Evolutionary conservation across 768 basidiomycete species (phyloP).

Genomic region (Hericium rajendrae): DNA sequence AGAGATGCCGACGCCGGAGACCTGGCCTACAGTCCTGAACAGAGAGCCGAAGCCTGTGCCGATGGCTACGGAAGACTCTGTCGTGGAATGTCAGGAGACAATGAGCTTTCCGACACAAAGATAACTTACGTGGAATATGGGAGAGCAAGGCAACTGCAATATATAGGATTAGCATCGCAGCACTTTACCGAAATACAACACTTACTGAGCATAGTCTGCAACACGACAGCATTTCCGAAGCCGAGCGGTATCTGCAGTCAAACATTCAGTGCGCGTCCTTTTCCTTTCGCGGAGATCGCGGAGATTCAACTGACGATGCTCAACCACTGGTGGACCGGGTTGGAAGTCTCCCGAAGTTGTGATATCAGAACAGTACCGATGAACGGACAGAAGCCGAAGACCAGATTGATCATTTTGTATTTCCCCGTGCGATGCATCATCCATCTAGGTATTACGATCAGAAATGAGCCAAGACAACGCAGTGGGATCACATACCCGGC

Average conservation of each 20-base stretch:
- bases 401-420: constrained; percentile 49
- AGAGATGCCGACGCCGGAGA: constrained; percentile 57
- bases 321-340: constrained; percentile 43
- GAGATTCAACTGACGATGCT: constrained; percentile 39
- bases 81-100: background rate
- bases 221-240: constrained; percentile 62
- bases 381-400: constrained; percentile 58
- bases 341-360: constrained; percentile 39
- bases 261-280: background rate
- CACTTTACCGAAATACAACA: background rate
- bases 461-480: too few species aligned
- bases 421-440: constrained; percentile 56
- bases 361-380: constrained; percentile 40
- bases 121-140: constrained; percentile 43
- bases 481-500: constrained; percentile 32
- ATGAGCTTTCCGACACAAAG: too few species aligned
- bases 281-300: background rate
- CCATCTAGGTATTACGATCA: constrained; percentile 25
- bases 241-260: constrained; percentile 50
- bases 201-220: constrained; percentile 62
- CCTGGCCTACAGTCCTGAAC: constrained; percentile 63
- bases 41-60: constrained; percentile 62
- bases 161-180: too few species aligned
- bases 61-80: constrained; percentile 54
- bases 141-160: constrained; percentile 51